Base-by-base conservation (phyloP, 257 asterid species). In the Handroanthus guayacan region DNA sequence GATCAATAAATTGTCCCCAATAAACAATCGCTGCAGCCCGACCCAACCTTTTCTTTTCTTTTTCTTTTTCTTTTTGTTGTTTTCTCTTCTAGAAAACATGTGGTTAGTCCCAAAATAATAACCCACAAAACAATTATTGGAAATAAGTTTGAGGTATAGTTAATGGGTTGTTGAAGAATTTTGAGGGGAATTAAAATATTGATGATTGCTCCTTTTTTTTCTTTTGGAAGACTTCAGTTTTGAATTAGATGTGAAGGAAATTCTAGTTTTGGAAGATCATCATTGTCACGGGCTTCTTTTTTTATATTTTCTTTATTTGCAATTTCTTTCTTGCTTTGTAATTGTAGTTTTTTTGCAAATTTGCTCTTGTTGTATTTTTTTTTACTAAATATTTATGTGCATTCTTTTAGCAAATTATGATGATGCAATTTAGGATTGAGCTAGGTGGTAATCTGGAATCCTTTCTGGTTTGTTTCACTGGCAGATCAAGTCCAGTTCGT, bases 241-340 rank as follows among this genome's bases (percentile, higher is more conserved):
- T 69, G 62, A 34, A 45, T 69, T n/a, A 36, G 66, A 63, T 63
- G 64, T 25, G 25, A 64, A 67, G 67, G 73, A 61, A 72, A 73
- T 61, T 34, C 5, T 31, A 4, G 5, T 73, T 76, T 48, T n/a
- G 6, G 80, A 44, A n/a, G 20, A 60, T 51, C 80, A 41, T 52
- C 67, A 56, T 61, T 54, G 37, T 57, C 45, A 16, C 62, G 20
- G 68, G 68, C 17, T 76, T 54, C 54, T n/a, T 44, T 44, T 54
- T 44, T 60, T 57, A 17, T 64, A 67, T 39, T 67, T 56, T 64
- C 57, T 41, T 56, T 57, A 44, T 72, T 73, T 31, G 71, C 62
- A 48, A 74, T 74, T 48, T 6, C 14, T 14, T 48, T 25, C 43
- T 58, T 39, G 68, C 16, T 71, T 71, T 57, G 3, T 41, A 16